A percentile compares a stretch with the other conserved stretches of the same genome.
phyloP scores from a whole-genome alignment of 345 rosid genomes.

The Cardiospermum halicacabum region DNA sequence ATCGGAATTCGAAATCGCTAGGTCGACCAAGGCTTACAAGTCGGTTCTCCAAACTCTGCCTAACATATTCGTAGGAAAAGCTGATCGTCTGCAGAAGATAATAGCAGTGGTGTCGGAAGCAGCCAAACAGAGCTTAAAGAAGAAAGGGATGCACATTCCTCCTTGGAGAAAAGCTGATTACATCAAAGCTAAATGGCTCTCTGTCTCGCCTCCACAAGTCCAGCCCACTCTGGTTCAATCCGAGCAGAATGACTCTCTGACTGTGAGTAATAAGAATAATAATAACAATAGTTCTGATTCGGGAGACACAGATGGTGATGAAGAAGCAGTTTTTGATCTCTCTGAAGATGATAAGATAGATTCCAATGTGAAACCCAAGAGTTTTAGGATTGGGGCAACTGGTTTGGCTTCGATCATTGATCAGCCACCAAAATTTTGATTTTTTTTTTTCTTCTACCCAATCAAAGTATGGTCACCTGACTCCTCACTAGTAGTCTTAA shows the following conservation, averaged over 20 bases:
- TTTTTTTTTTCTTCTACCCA: neutral
- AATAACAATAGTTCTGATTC: no score
- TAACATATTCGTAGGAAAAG: slow-evolving; percentile 60
- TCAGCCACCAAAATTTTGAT: slow-evolving; percentile 19
- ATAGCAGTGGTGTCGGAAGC: slow-evolving; percentile 60
- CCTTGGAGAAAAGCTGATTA: slow-evolving; percentile 91
- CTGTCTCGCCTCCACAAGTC: slow-evolving; percentile 29
- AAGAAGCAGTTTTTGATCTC: slow-evolving; percentile 20
- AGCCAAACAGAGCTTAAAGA: slow-evolving; percentile 75
- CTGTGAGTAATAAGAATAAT: no score
- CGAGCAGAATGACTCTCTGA: neutral
- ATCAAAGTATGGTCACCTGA: slow-evolving; percentile 15
- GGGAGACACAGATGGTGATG: slow-evolving; percentile 13
- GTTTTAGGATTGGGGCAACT: slow-evolving; percentile 34
- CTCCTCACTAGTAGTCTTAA: no score
- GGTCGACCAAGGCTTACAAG: slow-evolving; percentile 72
- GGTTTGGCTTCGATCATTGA: slow-evolving; percentile 57
- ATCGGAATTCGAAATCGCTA: slow-evolving; percentile 83
- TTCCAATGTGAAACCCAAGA: slow-evolving; percentile 50
- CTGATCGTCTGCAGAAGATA: slow-evolving; percentile 67
- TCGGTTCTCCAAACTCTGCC: slow-evolving; percentile 71
- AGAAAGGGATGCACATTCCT: slow-evolving; percentile 81
- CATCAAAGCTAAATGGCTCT: slow-evolving; percentile 79
- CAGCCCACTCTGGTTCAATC: slow-evolving; percentile 1
- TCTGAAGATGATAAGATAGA: slow-evolving; percentile 32